phyloP scores from a whole-genome alignment of 331 rosid genomes.

The Pyrus hybrid region DNA sequence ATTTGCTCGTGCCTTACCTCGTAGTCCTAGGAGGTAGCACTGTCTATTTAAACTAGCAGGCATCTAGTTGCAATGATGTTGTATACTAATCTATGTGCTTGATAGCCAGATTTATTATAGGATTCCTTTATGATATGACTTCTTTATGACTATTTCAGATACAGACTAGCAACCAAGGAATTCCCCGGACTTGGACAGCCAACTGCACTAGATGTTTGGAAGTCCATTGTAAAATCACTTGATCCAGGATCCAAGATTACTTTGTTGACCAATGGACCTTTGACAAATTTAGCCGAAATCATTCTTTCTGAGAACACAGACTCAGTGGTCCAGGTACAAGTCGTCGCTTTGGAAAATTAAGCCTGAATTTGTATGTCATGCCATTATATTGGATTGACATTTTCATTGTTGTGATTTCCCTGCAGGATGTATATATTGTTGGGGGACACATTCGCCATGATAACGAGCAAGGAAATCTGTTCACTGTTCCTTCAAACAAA shows the following conservation, averaged over 20 bases:
- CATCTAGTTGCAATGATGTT: background rate
- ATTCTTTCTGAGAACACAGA: background rate
- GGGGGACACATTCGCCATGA: constrained; percentile 63
- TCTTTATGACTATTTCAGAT: background rate
- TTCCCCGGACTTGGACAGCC: constrained; percentile 14
- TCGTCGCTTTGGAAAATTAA: background rate
- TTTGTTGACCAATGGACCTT: constrained; percentile 3
- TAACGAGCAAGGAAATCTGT: constrained; percentile 52
- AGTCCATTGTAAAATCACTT: background rate
- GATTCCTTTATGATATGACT: too few relatives aligned
- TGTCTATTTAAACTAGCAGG: background rate
- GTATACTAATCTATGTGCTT: background rate
- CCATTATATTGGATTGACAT: background rate
- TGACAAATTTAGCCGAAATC: constrained; percentile 14
- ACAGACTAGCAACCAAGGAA: background rate
- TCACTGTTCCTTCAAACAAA: constrained; percentile 57
- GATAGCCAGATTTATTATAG: too few relatives aligned
- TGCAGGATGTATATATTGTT: constrained; percentile 66
- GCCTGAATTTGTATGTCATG: background rate
- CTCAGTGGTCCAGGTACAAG: background rate
- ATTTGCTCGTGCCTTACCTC: constrained; percentile 10
- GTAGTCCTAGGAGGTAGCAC: constrained; percentile 18
- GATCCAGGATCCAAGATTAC: constrained; percentile 7
- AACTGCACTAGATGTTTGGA: constrained; percentile 11
- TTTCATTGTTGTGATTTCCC: background rate